Base-by-base conservation (phyloP, 2,329 filamentous ascomycete genomes). In the Uncinocarpus reesii region DNA sequence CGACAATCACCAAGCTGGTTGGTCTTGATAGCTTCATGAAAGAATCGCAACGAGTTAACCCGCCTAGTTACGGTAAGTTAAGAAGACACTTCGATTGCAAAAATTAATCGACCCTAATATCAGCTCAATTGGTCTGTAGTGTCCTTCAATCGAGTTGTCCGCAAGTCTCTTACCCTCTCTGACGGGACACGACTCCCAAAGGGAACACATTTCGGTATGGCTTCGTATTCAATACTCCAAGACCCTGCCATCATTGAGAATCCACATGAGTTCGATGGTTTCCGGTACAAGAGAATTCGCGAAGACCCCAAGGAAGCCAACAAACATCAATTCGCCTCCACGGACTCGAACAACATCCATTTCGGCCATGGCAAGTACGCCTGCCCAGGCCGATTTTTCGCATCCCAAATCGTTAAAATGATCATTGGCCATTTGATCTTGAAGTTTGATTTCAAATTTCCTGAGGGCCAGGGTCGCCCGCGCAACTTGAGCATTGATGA, bases 351-450 rank as follows among this genome's bases (percentile, higher is more conserved):
- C 0, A 49, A 53, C 8, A 52, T 62, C 4, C 49, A 53, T 24
- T 66, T 64, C 38, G 63, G 64, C 4, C 55, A 61, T 34, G 63
- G 64, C 5, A 58, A 53, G 24, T 49, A 55, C 28, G 57, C 62
- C 0, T 66, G 64, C 45, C 62, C 64, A 5, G 63, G 64, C 0
- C 55, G 63, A 0, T 64, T 62, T 52, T 62, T 63, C 40, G 62
- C 62, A 0, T 51, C 52, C 16, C 51, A 57, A 6, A 52, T 58
- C 26, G 56, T 65, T 36, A 65, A 65, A 52, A 58, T 62, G 32
- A 46, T 62, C 5, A 26, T 64, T 8, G 55, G 53, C 5, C 52
- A 58, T 38, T 15, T 63, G 31, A 51, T 64, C 3, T 42, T 53
- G 10, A 51, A 58, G 13, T 65, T 60, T 45, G 61, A 63, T 6